Evolutionary conservation across 805 yeast genomes (phyloP), one percentile per base, ranked within the genome.

Genomic region (Candida odintsovae): DNA sequence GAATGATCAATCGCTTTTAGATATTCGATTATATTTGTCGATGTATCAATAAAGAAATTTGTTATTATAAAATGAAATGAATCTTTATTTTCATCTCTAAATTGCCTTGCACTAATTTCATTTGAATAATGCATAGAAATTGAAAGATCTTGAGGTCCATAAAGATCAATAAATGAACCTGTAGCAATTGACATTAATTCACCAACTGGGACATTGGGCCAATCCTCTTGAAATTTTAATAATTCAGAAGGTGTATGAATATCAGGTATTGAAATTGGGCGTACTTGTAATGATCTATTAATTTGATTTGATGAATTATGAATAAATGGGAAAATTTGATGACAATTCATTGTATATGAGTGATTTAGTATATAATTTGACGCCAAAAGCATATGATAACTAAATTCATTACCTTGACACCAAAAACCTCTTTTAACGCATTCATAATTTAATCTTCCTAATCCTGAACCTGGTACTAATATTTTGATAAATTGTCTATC

Each of bases 181-280:
- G 89, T 80, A 1, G 80, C 74, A 75, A 85, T 83, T 0, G 86
- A 77, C 85, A 86, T 78, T 40, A 78, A 61, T 7, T 78, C 80
- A 13, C 59, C 68, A 31, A 71, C 72, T 0, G 72, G 71, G 2
- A 77, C 68, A 0, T 52, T 45, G 0, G 78, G 78, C 42, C 70
- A 55, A 12, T 62, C 50, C 1, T 44, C 44, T 25, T 66, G 64
- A 10, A 73, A 44, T 8, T 54, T 50, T 18, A 56, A 53, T 4
- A 71, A 60, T 15, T 72, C 66, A 18, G 66, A 66, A 4, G 65
- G 54, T 1, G 82, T 77, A 40, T 69, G 68, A 33, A 68, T 63
- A 54, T 82, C 84, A 0, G 87, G 87, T 12, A 82, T 55, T 28
- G 61, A 65, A 1, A 80, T 67, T 8, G 77, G 77, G 41, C 86